Percentiles rank a stretch among this genome's conserved stretches.
Conservation (phyloP, 2,329 filamentous ascomycete species). For the Xylariaceae sp. region DNA sequence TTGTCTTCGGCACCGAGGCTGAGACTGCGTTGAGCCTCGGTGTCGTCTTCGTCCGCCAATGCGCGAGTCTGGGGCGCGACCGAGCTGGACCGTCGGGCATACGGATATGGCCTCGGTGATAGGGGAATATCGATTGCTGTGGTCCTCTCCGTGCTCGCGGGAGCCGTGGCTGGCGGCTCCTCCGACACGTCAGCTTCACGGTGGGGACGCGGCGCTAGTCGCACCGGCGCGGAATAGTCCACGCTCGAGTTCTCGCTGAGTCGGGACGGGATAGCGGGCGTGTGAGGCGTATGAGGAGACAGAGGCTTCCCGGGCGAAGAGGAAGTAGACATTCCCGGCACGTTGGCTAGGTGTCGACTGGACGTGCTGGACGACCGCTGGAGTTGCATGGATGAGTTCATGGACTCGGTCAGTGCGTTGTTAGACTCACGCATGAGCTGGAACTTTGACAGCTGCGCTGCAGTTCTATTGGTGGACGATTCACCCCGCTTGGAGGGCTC, state of each 20-base stretch:
- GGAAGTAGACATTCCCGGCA: slow-evolving; percentile 70
- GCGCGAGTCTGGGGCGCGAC: slow-evolving; percentile 58
- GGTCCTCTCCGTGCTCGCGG: slow-evolving; percentile 45
- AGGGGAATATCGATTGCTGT: slow-evolving; percentile 69
- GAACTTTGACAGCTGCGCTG: slow-evolving; percentile 76
- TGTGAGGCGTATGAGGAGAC: slow-evolving; percentile 86
- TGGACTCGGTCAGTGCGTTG: slow-evolving; percentile 81
- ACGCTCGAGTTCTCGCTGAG: slow-evolving; percentile 84
- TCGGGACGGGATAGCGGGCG: slow-evolving; percentile 88
- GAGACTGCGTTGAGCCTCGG: slow-evolving; percentile 59
- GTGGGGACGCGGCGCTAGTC: slow-evolving; percentile 24
- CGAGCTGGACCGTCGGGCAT: slow-evolving; percentile 61
- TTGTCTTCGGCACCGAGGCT: slow-evolving; percentile 62
- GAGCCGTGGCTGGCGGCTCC: slow-evolving; percentile 34
- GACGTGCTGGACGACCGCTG: slow-evolving; percentile 76
- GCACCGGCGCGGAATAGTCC: slow-evolving; percentile 47
- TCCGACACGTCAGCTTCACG: slow-evolving; percentile 25
- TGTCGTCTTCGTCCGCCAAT: slow-evolving; percentile 52
- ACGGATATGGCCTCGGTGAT: slow-evolving; percentile 56
- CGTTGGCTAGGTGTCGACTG: slow-evolving; percentile 53
- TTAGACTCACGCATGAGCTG: slow-evolving; percentile 87
- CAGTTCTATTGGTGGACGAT: slow-evolving; percentile 66
- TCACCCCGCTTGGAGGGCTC: slow-evolving; percentile 62
- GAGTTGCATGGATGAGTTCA: slow-evolving; percentile 82
- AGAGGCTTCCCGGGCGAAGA: slow-evolving; percentile 87